phyloP scores from a whole-genome alignment of 75 land plant species.

The Azolla pinnata region DNA sequence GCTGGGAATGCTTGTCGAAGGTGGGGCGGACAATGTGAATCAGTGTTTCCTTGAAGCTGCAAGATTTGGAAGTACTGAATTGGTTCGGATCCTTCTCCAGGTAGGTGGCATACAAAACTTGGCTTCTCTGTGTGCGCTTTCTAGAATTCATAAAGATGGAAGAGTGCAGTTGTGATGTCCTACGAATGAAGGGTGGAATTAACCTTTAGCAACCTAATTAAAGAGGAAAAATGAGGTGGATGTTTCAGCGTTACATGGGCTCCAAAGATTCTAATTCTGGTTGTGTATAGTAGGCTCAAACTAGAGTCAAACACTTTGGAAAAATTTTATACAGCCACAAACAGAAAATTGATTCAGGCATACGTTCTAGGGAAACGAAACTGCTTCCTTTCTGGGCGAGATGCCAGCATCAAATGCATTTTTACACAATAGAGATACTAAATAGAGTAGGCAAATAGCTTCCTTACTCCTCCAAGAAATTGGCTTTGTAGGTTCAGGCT shows the following conservation, averaged over 20 bases:
- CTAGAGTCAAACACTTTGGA: no score
- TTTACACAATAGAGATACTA: no score
- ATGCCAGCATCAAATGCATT: no score
- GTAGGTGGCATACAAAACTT: constrained; percentile 17
- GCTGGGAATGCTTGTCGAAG: constrained; percentile 77
- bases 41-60: constrained; percentile 96
- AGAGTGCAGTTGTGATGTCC: background rate
- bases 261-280: background rate
- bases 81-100: constrained; percentile 86
- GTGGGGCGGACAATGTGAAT: constrained; percentile 99
- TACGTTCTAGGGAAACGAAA: no score
- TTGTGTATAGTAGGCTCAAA: background rate
- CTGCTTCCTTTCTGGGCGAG: no score
- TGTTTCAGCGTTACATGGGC: background rate
- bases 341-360: no score
- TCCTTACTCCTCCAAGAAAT: no score
- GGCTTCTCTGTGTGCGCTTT: background rate
- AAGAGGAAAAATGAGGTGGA: background rate
- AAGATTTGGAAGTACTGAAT: constrained; percentile 93
- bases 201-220: background rate
- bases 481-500: no score
- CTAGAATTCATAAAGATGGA: background rate
- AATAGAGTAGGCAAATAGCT: no score
- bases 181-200: background rate
- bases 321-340: no score